These are phyloP conservation scores for Poteriospumella lacustris DNA, from an alignment of 108 stramenopile genomes.

Conservation along the genomic window DNA sequence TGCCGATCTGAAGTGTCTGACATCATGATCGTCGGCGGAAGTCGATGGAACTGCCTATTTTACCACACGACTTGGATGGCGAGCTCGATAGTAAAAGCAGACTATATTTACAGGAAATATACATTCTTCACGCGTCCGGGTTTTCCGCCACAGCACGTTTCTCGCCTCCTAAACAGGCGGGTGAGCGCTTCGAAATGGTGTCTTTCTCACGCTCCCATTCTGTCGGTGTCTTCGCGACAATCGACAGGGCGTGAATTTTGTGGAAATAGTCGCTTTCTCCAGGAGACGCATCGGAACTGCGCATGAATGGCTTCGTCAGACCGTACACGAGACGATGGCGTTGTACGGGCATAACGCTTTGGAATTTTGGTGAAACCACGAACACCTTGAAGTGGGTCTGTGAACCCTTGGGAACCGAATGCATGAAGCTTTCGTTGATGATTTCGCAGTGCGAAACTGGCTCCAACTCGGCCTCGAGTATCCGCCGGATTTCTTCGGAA, in stretches of 20 bases:
- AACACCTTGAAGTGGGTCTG: constrained; percentile 95
- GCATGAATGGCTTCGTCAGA: constrained; percentile 63
- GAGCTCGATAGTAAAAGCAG: too few relatives aligned
- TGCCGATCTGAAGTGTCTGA: too few relatives aligned
- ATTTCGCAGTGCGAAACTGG: constrained; percentile 31
- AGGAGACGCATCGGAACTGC: constrained; percentile 51
- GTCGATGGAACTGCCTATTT: too few relatives aligned
- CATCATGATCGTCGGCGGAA: too few relatives aligned
- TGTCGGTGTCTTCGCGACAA: constrained; percentile 82
- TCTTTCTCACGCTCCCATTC: constrained; percentile 62
- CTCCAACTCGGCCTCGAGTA: too few relatives aligned
- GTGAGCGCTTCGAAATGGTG: not conserved
- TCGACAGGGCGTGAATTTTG: constrained; percentile 92
- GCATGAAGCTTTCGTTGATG: constrained; percentile 44
- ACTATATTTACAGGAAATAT: too few relatives aligned
- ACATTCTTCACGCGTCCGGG: too few relatives aligned
- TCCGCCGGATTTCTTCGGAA: too few relatives aligned
- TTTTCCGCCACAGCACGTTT: too few relatives aligned
- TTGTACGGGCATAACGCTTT: constrained; percentile 54
- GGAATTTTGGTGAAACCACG: constrained; percentile 66
- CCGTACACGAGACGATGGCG: constrained; percentile 79
- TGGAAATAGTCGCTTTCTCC: too few relatives aligned
- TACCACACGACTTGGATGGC: too few relatives aligned
- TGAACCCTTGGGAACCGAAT: constrained; percentile 45
- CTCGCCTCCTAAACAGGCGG: not conserved